Percentiles rank a stretch among this genome's conserved stretches.
Evolutionary conservation across 768 basidiomycete genomes (phyloP).

Genomic region (Rhizopogon roseolus): DNA sequence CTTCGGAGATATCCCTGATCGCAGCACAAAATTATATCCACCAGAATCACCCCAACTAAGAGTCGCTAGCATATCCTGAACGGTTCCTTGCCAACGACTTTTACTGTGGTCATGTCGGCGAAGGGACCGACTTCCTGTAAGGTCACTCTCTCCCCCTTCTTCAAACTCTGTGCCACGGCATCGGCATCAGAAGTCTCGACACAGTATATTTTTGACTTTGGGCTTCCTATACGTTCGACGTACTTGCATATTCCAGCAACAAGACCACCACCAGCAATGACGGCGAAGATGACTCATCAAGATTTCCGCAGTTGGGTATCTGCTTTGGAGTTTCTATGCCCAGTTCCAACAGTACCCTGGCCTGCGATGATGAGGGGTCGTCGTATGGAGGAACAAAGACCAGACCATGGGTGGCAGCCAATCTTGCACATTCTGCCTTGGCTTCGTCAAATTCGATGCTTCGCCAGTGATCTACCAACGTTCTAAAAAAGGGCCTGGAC

Average conservation of each 20-base stretch:
- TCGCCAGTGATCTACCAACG: too few relatives aligned
- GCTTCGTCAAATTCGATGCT: constrained; percentile 97
- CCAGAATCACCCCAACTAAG: constrained; percentile 80
- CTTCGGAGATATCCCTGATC: constrained; percentile 98
- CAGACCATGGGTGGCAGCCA: constrained; percentile 71
- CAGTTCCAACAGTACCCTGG: constrained; percentile 93
- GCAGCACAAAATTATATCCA: constrained; percentile 96
- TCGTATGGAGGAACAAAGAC: constrained; percentile 96
- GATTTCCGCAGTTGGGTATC: constrained; percentile 60
- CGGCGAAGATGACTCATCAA: constrained; percentile 85
- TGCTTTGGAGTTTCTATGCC: constrained; percentile 95
- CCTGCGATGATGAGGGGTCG: constrained; percentile 94
- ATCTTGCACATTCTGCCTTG: constrained; percentile 87
- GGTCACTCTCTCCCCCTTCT: constrained; percentile 75
- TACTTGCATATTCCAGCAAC: constrained; percentile 90
- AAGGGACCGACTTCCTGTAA: constrained; percentile 92
- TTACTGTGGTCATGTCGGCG: constrained; percentile 96
- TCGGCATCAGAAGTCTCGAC: constrained; percentile 94
- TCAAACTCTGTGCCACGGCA: constrained; percentile 84
- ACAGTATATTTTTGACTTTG: constrained; percentile 76
- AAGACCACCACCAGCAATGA: constrained; percentile 94
- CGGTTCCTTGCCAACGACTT: constrained; percentile 90
- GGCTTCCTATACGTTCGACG: constrained; percentile 87
- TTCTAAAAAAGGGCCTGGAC: too few relatives aligned
- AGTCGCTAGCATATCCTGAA: constrained; percentile 88